Evolutionary conservation across 2,329 filamentous ascomycete species (phyloP), one percentile per base, ranked within the genome.

Genomic region (Fusarium sp.): DNA sequence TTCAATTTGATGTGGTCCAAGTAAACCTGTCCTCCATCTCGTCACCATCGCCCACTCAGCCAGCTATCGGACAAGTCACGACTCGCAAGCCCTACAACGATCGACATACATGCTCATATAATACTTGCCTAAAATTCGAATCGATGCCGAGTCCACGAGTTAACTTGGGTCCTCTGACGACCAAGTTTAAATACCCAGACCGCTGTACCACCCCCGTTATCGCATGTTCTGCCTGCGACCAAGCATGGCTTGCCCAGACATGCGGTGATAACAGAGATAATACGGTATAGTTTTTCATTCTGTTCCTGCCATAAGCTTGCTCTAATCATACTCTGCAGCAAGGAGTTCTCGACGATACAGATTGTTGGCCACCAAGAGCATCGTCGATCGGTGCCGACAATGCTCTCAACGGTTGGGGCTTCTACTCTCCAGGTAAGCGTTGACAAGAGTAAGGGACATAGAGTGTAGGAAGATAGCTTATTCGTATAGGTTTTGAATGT

Each of bases 321-420:
- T 6, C 36, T 42, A 11, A 42, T 15, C 9, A 3, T 14, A 17
- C 1, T 1, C 2, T 0, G 3, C 10, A 57, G 54, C 54, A 59
- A 19, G 26, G 42, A 7, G 15, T 28, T 0, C 19, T 57, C 1
- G 42, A 47, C 21, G 24, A 59, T 7, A 22, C 52, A n/a, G 40
- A 46, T 2, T 14, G 28, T 5, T 34, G 53, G 57, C 39, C 13
- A 13, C 7, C 57, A 1, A 17, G 36, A n/a, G 14, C 22, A 15
- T 17, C 21, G 9, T 40, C 21, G 1, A 6, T 34, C 4, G 2
- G 13, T 1, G 15, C 17, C 8, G 46, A 8, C 3, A 53, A 28
- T n/a, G 54, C 59, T 2, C 9, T 62, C 2, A 31, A 34, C 3
- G 59, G 59, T 1, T 62, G 57, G 46, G 59, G 59, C 3, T 46